Percentiles rank a stretch among this genome's conserved stretches.
Conservation (phyloP, 805 yeast genomes). For the Metschnikowia orientalis region DNA sequence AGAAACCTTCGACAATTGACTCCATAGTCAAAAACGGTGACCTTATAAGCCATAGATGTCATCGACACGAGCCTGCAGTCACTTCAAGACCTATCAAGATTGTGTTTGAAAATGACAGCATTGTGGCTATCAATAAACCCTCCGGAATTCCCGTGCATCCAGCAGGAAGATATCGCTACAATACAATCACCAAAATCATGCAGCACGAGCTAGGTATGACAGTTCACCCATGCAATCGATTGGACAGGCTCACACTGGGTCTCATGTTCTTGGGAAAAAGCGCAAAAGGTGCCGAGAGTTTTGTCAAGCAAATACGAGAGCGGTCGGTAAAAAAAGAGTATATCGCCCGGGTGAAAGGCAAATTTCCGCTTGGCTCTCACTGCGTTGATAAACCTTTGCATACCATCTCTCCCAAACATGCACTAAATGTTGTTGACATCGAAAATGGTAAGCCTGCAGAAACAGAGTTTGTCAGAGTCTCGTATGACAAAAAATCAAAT, state of each 20-base stretch:
- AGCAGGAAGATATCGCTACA: slow-evolving; percentile 75
- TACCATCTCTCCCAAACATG: slow-evolving; percentile 71
- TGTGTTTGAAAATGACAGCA: slow-evolving; percentile 67
- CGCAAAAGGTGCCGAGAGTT: slow-evolving; percentile 69
- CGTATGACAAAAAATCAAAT: slow-evolving; percentile 55
- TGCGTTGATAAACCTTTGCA: slow-evolving; percentile 62
- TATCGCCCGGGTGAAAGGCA: slow-evolving; percentile 82
- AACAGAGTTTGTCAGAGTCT: slow-evolving; percentile 62
- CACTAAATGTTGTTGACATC: slow-evolving; percentile 52
- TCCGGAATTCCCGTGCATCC: slow-evolving; percentile 96
- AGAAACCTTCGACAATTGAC: slow-evolving; percentile 56
- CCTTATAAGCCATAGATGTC: slow-evolving; percentile 69
- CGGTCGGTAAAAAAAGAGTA: slow-evolving; percentile 77
- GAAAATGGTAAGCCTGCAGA: slow-evolving; percentile 63
- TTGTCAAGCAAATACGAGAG: slow-evolving; percentile 68
- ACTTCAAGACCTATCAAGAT: slow-evolving; percentile 54
- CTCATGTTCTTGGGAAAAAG: slow-evolving; percentile 86
- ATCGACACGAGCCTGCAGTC: slow-evolving; percentile 90
- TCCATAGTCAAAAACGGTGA: slow-evolving; percentile 78
- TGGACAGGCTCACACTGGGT: slow-evolving; percentile 91
- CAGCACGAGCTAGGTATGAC: slow-evolving; percentile 61
- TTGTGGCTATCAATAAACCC: slow-evolving; percentile 88
- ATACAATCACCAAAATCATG: slow-evolving; percentile 71
- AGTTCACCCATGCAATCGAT: slow-evolving; percentile 79
- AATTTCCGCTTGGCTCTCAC: slow-evolving; percentile 59